Evolutionary conservation across 2,329 filamentous ascomycete species (phyloP).

Genomic region (Shiraia sp.): DNA sequence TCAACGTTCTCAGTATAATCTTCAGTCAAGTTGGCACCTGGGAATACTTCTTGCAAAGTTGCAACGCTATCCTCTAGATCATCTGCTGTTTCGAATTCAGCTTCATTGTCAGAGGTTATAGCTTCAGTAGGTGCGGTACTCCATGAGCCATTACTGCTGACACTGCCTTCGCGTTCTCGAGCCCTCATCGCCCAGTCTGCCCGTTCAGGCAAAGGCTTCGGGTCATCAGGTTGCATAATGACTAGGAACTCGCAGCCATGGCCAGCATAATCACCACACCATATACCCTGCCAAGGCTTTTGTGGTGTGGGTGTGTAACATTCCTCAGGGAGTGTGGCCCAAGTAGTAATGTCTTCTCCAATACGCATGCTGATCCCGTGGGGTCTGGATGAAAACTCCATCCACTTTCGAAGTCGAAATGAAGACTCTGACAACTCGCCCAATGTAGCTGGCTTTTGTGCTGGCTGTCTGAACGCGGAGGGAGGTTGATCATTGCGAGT

Average conservation of each 20-base stretch:
- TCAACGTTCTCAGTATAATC: not conserved
- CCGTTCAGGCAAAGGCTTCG: constrained; percentile 44
- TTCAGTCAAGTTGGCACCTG: not conserved
- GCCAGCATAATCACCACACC: constrained; percentile 85
- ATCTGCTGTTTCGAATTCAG: constrained; percentile 15
- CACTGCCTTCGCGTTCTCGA: constrained; percentile 31
- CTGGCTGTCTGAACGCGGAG: constrained; percentile 48
- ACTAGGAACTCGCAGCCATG: constrained; percentile 90
- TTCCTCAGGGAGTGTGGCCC: constrained; percentile 72
- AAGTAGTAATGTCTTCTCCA: constrained; percentile 61
- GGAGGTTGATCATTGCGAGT: constrained; percentile 55
- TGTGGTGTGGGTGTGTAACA: constrained; percentile 79
- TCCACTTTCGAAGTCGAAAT: constrained; percentile 78
- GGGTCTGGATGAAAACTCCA: constrained; percentile 60
- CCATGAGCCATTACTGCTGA: constrained; percentile 36
- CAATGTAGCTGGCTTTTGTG: constrained; percentile 56
- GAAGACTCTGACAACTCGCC: constrained; percentile 68
- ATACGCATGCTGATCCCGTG: constrained; percentile 46
- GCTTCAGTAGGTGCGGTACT: constrained; percentile 33
- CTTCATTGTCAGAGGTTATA: constrained; percentile 11
- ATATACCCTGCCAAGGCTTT: constrained; percentile 88
- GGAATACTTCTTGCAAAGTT: constrained; percentile 22
- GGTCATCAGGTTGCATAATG: constrained; percentile 71
- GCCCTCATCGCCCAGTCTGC: constrained; percentile 34
- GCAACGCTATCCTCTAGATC: constrained; percentile 48